These are phyloP conservation scores for Thelephora terrestris DNA, from an alignment of 1,284 basidiomycete species.

Conservation along the genomic window DNA sequence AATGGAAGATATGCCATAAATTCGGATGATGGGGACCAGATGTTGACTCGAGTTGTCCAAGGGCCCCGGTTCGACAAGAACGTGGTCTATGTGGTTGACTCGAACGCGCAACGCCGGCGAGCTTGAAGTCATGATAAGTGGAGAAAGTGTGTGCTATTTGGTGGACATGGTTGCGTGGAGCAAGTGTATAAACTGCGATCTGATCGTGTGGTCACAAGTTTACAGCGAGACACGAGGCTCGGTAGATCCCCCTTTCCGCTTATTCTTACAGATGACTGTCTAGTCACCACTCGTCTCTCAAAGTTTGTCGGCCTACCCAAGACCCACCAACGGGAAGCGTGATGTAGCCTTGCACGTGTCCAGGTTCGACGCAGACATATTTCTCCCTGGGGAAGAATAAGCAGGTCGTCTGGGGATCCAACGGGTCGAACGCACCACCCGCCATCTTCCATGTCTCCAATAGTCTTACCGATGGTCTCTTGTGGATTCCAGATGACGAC, in stretches of 20 bases:
- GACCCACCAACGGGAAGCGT: conserved; percentile 48
- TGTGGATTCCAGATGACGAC: conserved; percentile 86
- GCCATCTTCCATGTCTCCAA: conserved; percentile 76
- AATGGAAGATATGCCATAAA: conserved; percentile 77
- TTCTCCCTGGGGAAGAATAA: conserved; percentile 43
- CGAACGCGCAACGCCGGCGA: conserved; percentile 37
- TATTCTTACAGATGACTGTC: conserved; percentile 21
- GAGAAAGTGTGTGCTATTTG: conserved; percentile 7
- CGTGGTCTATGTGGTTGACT: conserved; percentile 62
- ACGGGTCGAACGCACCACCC: conserved; percentile 59
- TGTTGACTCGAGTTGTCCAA: conserved; percentile 56
- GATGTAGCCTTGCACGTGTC: conserved; percentile 62
- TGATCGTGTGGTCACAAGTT: too few relatives aligned
- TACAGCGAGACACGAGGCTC: not conserved
- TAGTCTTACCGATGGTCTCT: conserved; percentile 52
- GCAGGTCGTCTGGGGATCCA: not conserved
- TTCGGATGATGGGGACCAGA: conserved; percentile 71
- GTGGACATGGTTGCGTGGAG: conserved; percentile 15
- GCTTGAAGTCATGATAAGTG: conserved; percentile 14
- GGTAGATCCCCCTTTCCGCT: not conserved
- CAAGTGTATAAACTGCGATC: not conserved
- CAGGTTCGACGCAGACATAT: conserved; percentile 83
- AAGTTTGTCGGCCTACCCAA: conserved; percentile 67
- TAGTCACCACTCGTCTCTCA: conserved; percentile 21
- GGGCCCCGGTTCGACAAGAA: conserved; percentile 40